Conservation (phyloP, 169 alveolate genomes). For the Hepatocystis sp. region DNA sequence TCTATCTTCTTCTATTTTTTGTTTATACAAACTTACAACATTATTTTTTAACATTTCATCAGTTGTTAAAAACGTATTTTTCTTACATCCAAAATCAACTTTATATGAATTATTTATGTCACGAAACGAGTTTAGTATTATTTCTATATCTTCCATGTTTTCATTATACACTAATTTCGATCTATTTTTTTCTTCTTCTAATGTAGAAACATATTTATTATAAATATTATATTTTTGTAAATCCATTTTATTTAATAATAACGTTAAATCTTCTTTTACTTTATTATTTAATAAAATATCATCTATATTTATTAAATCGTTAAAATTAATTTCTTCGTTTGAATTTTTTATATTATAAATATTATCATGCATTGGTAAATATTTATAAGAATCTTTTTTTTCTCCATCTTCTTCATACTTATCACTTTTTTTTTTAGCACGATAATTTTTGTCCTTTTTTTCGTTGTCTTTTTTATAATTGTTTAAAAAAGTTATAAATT, state of each 20-base stretch:
- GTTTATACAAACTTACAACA: no score
- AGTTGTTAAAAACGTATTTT: not conserved
- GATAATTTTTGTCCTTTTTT: not conserved
- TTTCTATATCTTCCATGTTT: constrained; percentile 19
- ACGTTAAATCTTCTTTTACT: constrained; percentile 2
- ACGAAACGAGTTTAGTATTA: constrained; percentile 17
- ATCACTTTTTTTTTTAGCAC: not conserved
- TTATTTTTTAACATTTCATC: constrained; percentile 32
- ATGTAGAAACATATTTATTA: constrained; percentile 1
- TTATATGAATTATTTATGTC: constrained; percentile 18
- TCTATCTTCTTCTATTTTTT: no score
- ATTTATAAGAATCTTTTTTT: constrained; percentile 8
- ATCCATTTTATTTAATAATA: constrained; percentile 13
- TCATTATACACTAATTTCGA: constrained; percentile 9
- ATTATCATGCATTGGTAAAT: constrained; percentile 21
- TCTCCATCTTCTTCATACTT: not conserved
- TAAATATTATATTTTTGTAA: not conserved
- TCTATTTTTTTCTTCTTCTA: constrained; percentile 44
- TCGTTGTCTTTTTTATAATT: constrained; percentile 14
- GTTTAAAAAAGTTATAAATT: constrained; percentile 25
- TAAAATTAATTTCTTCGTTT: constrained; percentile 12
- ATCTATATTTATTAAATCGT: constrained; percentile 9
- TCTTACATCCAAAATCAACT: constrained; percentile 13
- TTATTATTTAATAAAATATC: not conserved
- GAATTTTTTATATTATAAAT: constrained; percentile 30